Conservation (phyloP, 306 rosid species). For the Prunus campanulata region DNA sequence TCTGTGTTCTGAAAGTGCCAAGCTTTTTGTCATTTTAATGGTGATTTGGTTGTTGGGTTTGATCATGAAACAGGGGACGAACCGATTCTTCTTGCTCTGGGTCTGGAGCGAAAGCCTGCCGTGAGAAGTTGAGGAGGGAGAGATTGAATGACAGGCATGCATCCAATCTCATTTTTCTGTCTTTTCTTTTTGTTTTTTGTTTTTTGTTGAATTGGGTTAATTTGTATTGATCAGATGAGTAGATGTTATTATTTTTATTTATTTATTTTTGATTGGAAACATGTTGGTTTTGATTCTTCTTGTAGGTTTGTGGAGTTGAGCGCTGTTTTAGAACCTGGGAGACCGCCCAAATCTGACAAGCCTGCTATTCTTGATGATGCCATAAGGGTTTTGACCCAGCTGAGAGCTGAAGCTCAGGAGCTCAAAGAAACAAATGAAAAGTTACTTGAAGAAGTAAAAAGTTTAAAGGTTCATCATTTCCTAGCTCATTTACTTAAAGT, state of each 20-base stretch:
- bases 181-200: neutral
- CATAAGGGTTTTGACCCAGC: constrained; percentile 71
- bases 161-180: constrained; percentile 1
- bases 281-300: constrained; percentile 2
- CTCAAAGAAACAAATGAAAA: constrained; percentile 71
- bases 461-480: constrained; percentile 59
- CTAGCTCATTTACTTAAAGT: constrained; percentile 4
- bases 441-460: constrained; percentile 67
- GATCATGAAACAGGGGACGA: constrained; percentile 46
- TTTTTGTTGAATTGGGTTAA: neutral
- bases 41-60: neutral
- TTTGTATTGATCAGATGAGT: neutral
- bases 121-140: constrained; percentile 86
- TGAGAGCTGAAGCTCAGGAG: constrained; percentile 72
- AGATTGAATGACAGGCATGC: constrained; percentile 79
- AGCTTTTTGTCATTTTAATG: neutral
- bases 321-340: constrained; percentile 76
- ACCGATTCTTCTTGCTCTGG: constrained; percentile 47
- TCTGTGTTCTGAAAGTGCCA: neutral
- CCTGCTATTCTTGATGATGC: constrained; percentile 82
- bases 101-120: constrained; percentile 77
- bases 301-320: constrained; percentile 78
- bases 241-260: neutral
- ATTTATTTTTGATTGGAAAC: neutral
- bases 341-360: constrained; percentile 71